Conservation (phyloP, 257 asterid species). For the Mitragyna speciosa region DNA sequence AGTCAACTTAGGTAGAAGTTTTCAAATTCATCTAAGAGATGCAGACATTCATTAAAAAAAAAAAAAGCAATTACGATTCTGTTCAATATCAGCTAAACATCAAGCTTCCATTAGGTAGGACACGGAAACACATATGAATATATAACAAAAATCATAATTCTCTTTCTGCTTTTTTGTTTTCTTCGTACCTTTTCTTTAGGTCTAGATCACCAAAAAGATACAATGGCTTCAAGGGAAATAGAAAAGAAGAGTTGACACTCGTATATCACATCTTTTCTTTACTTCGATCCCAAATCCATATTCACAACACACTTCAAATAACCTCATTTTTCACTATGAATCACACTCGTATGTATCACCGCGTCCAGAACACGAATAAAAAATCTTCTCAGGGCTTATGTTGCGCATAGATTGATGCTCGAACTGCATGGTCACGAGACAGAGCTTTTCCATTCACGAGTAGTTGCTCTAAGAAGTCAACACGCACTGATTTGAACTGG, state of each 20-base stretch:
- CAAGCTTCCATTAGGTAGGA: too few species aligned
- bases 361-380: not conserved
- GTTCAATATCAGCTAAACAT: too few species aligned
- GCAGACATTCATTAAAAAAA: too few species aligned
- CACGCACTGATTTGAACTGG: slow-evolving; percentile 78
- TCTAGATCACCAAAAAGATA: too few species aligned
- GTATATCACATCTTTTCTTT: not conserved
- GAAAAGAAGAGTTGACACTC: not conserved
- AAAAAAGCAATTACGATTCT: too few species aligned
- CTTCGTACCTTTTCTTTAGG: not conserved
- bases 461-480: slow-evolving; percentile 82
- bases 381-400: slow-evolving; percentile 53
- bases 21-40: too few species aligned
- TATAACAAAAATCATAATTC: not conserved
- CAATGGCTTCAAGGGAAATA: not conserved
- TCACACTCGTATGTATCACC: not conserved
- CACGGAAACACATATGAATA: too few species aligned
- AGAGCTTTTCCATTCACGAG: slow-evolving; percentile 75
- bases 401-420: slow-evolving; percentile 71
- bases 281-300: not conserved
- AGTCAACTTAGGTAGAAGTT: too few species aligned
- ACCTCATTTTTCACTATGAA: not conserved
- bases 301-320: not conserved
- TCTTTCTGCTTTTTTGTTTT: not conserved
- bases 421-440: slow-evolving; percentile 51